A percentile compares a stretch with the other conserved stretches of the same genome.
Evolutionary conservation across 2,329 filamentous ascomycete genomes (phyloP).

Genomic region (Xylariomycetidae sp.): DNA sequence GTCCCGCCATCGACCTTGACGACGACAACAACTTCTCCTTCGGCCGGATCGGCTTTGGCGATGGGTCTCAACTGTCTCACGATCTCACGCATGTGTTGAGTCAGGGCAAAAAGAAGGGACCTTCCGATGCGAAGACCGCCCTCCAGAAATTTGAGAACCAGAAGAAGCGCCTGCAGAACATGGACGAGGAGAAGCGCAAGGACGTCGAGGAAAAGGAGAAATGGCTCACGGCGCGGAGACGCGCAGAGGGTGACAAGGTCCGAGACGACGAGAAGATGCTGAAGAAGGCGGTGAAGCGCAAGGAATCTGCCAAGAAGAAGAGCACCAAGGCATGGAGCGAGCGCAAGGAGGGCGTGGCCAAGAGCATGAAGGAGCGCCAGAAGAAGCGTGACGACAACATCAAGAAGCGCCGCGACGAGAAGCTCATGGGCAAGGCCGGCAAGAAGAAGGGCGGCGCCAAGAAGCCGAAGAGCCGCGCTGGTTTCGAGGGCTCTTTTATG

Average conservation of each 20-base stretch:
- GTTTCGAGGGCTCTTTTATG: constrained; percentile 61
- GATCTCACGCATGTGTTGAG: constrained; percentile 58
- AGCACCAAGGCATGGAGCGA: constrained; percentile 84
- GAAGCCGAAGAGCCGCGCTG: constrained; percentile 45
- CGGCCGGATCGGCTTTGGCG: constrained; percentile 82
- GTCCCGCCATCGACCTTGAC: constrained; percentile 44
- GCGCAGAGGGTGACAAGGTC: constrained; percentile 83
- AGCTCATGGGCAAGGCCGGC: constrained; percentile 51
- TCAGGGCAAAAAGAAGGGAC: constrained; percentile 70
- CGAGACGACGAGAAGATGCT: constrained; percentile 78
- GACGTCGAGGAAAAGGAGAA: constrained; percentile 90
- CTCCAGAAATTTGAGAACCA: constrained; percentile 81
- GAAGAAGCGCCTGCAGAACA: constrained; percentile 66
- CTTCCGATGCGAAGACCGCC: constrained; percentile 77
- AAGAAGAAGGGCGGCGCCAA: constrained; percentile 44
- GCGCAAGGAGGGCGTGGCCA: constrained; percentile 63
- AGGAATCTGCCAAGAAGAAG: constrained; percentile 85
- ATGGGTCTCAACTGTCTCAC: constrained; percentile 74
- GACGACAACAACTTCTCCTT: constrained; percentile 73
- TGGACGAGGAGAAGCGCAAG: constrained; percentile 74
- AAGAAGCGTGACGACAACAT: constrained; percentile 79
- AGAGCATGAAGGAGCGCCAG: constrained; percentile 71
- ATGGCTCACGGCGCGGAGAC: constrained; percentile 87
- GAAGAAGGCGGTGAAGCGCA: constrained; percentile 92
- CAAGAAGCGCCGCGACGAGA: constrained; percentile 67